These are phyloP conservation scores for Linum trigynum DNA, from an alignment of 345 rosid genomes.

Conservation along the genomic window DNA sequence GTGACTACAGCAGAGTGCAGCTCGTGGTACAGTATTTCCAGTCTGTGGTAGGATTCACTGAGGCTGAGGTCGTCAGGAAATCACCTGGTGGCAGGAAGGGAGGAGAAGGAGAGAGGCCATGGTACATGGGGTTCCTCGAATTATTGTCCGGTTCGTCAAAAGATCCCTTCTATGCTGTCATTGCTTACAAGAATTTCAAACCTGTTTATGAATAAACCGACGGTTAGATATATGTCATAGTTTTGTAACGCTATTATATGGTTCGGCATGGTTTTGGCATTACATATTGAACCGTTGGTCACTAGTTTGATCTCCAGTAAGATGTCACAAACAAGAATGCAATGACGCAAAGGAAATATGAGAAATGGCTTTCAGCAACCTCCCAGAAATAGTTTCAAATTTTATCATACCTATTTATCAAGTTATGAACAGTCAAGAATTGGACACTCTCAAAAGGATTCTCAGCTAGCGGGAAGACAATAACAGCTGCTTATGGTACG, in stretches of 20 bases:
- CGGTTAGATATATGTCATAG: too few relatives aligned
- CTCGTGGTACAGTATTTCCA: slow-evolving; percentile 75
- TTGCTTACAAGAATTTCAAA: slow-evolving; percentile 80
- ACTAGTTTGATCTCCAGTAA: too few relatives aligned
- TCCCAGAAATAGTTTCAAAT: too few relatives aligned
- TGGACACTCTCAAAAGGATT: neutral
- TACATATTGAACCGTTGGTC: too few relatives aligned
- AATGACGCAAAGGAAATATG: neutral
- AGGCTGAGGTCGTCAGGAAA: slow-evolving; percentile 52
- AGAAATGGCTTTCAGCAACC: neutral
- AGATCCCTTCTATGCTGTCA: slow-evolving; percentile 79
- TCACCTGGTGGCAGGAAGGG: slow-evolving; percentile 22
- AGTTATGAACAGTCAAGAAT: neutral
- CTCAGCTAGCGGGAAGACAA: neutral
- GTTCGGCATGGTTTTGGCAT: too few relatives aligned
- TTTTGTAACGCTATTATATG: too few relatives aligned
- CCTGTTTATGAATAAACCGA: slow-evolving; percentile 40
- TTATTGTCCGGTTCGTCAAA: slow-evolving; percentile 33
- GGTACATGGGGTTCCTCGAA: slow-evolving; percentile 46
- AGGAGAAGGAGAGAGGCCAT: slow-evolving; percentile 5
- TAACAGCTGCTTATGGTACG: slow-evolving; percentile 1
- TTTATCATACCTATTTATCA: too few relatives aligned
- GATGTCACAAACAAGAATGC: neutral
- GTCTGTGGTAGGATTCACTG: slow-evolving; percentile 58
- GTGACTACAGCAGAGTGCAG: slow-evolving; percentile 53